Base-by-base conservation (phyloP, 2,329 filamentous ascomycete genomes). In the Nemania serpens region DNA sequence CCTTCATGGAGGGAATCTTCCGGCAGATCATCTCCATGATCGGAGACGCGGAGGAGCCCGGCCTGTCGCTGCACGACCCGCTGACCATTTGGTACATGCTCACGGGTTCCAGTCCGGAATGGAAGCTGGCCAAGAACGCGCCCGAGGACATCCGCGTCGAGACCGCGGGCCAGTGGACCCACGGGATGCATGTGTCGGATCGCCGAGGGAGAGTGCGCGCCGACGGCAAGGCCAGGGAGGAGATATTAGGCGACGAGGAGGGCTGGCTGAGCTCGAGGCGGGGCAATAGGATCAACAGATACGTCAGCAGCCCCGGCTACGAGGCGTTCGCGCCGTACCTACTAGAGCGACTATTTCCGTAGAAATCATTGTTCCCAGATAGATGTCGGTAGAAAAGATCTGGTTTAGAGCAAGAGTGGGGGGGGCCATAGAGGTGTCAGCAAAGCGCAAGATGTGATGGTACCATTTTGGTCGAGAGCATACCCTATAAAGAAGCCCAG, bases 91-190 rank as follows among this genome's bases (percentile, higher is more conserved):
- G 90, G 89, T 93, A 93, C 75, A 85, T 89, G 74, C 74, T 93
- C 59, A 88, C 87, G 7, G 79, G 77, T 63, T 83, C 81, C 62
- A 78, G 87, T 59, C 79, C 84, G 17, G 76, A 74, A 33, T 90
- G 88, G 88, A 82, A 81, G 74, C 34, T 74, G 49, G 73, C 79
- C 15, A 80, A 84, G 1, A 75, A 78, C 13, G 79, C 82, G 59
- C 86, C 81, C 0, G 90, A 96, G 75, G 95, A 99, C 74, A 89
- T 99, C 58, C 84, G 95, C 18, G 81, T 99, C 42, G 95, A 99
- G 78, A 96, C 93, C 0, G 79, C 85, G 2, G 95, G 94, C 1
- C 95, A 98, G 79, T 99, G 95, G 95, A 96, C 93, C 47, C 83
- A 91, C 58, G 94, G 95, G 1, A 93, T 95, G 88, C 93, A 93